Evolutionary conservation across 192 early-diverging fungal genomes (phyloP), one percentile per base, ranked within the genome.

Genomic region (Gonapodya sp.): DNA sequence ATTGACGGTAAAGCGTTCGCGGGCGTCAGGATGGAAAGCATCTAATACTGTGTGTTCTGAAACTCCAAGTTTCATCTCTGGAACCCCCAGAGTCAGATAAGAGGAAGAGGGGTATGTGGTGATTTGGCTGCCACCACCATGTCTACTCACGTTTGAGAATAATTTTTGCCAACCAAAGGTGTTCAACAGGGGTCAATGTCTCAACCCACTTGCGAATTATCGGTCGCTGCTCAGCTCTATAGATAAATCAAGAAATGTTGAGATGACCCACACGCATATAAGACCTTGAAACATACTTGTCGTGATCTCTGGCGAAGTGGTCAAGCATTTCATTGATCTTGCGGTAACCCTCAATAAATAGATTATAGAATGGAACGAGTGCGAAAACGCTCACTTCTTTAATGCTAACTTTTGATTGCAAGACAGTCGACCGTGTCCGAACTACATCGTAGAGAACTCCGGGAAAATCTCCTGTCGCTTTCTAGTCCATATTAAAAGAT

Each of bases 291-390:
- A 16, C 75, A 2, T 33, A 77, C 75, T 77, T 77, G 31, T 18
- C 30, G 75, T 77, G 18, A 14, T 77, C 75, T 33, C 75, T 77
- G 18, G 75, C 18, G 31, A 77, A 34, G 30, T 77, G 16, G 75
- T 77, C 75, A 16, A 77, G 75, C 75, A 32, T 77, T 34, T 77
- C 75, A 34, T 77, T 77, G 31, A 77, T 64, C 46, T 64, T 8
- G 24, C 8, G n/a, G n/a, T n/a, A n/a, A n/a, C n/a, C n/a, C n/a
- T n/a, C n/a, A n/a, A n/a, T n/a, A n/a, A n/a, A n/a, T n/a, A n/a
- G n/a, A n/a, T n/a, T n/a, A n/a, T n/a, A n/a, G n/a, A n/a, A n/a
- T n/a, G n/a, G n/a, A n/a, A n/a, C n/a, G n/a, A n/a, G n/a, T n/a
- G n/a, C n/a, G n/a, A n/a, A n/a, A n/a, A 24, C 24, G 46, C 46